phyloP scores from a whole-genome alignment of 2,329 filamentous ascomycete species.

The Penicillium decumbens region DNA sequence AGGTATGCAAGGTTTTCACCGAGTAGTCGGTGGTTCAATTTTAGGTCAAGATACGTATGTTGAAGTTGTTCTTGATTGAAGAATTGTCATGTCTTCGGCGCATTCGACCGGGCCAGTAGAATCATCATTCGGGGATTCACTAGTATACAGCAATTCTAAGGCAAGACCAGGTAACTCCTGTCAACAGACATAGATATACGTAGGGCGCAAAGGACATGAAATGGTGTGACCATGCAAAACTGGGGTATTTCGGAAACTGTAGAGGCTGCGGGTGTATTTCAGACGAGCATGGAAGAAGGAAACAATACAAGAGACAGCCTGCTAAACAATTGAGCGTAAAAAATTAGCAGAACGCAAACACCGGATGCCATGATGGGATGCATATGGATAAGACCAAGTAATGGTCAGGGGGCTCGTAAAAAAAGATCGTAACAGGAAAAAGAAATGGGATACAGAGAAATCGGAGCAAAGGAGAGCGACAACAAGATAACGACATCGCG shows the following conservation, averaged over 20 bases:
- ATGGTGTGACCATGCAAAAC: slow-evolving; percentile 10
- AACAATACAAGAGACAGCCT: slow-evolving; percentile 1
- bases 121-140: slow-evolving; percentile 6
- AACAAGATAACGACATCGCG: background rate
- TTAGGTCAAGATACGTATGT: background rate
- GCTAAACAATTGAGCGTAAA: slow-evolving; percentile 9
- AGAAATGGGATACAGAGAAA: slow-evolving; percentile 1
- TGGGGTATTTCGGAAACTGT: slow-evolving; percentile 19
- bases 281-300: slow-evolving; percentile 1
- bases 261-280: background rate
- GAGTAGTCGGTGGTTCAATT: background rate
- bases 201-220: slow-evolving; percentile 12
- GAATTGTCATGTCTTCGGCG: background rate
- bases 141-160: slow-evolving; percentile 34
- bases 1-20: background rate
- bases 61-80: background rate
- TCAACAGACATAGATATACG: slow-evolving; percentile 16
- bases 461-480: slow-evolving; percentile 4
- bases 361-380: slow-evolving; percentile 25
- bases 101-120: background rate
- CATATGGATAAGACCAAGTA: slow-evolving; percentile 18
- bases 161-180: slow-evolving; percentile 11
- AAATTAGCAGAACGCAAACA: slow-evolving; percentile 16
- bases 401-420: slow-evolving; percentile 21
- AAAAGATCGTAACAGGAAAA: slow-evolving; percentile 17